A percentile compares a stretch with the other conserved stretches of the same genome.
Evolutionary conservation across 768 basidiomycete genomes (phyloP).

Genomic region (Phylloporus rhodoxanthus): DNA sequence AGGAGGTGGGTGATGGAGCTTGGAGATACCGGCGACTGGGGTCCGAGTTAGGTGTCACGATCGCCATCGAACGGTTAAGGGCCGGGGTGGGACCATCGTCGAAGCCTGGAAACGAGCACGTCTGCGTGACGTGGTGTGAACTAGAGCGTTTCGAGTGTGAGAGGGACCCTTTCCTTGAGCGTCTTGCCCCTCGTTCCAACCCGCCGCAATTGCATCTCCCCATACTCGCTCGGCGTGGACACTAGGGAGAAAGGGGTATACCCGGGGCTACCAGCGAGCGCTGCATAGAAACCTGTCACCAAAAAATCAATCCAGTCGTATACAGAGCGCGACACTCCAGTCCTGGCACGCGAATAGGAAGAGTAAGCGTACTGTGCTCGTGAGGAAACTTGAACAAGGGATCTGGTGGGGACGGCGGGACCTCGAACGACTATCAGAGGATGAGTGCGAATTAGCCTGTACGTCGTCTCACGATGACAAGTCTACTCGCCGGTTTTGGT

Average conservation of each 20-base stretch:
- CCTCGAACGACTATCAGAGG: conserved; percentile 19
- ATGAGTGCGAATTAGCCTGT: not conserved
- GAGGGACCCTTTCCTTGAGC: not conserved
- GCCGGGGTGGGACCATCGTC: not conserved
- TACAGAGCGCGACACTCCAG: not conserved
- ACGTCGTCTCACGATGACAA: not conserved
- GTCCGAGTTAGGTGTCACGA: not conserved
- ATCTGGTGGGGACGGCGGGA: conserved; percentile 23
- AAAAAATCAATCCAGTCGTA: not conserved
- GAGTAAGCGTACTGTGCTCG: conserved; percentile 13
- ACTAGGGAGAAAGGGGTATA: conserved; percentile 8
- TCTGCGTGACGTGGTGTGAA: not conserved
- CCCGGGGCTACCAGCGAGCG: conserved; percentile 17
- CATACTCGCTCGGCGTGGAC: not conserved
- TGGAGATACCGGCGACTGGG: conserved; percentile 11
- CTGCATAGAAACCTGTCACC: conserved; percentile 18
- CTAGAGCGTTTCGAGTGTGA: not conserved
- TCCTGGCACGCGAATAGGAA: not conserved
- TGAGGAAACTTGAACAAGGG: conserved; percentile 24
- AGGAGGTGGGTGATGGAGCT: conserved; percentile 10
- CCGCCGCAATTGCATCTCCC: not conserved
- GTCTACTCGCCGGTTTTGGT: conserved; percentile 25
- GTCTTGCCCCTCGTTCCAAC: not conserved
- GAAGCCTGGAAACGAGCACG: not conserved
- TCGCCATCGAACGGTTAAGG: not conserved